Conservation (phyloP, 306 rosid species). For the Vicia villosa region DNA sequence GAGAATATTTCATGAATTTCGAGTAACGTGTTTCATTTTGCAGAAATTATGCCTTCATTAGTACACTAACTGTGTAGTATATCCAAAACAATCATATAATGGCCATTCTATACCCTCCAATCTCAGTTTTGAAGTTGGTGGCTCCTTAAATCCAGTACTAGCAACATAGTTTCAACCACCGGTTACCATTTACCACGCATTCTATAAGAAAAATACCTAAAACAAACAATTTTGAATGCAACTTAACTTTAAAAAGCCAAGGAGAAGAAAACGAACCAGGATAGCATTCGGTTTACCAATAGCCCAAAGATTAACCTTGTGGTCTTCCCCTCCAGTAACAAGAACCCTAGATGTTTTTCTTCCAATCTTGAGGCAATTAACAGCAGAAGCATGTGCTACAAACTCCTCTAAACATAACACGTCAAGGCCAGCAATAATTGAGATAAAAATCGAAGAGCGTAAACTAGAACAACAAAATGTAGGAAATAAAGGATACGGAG, state of each 20-base stretch:
- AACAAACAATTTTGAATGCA: background rate
- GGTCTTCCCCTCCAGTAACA: slow-evolving; percentile 99
- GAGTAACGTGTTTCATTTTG: background rate
- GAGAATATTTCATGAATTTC: background rate
- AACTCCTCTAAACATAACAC: slow-evolving; percentile 75
- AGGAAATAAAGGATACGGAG: slow-evolving; percentile 80
- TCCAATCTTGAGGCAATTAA: slow-evolving; percentile 98
- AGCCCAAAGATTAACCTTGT: slow-evolving; percentile 99
- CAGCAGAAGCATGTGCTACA: slow-evolving; percentile 94
- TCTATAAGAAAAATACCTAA: no score
- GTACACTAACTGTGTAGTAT: background rate
- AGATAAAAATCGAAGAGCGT: background rate
- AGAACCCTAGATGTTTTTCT: slow-evolving; percentile 91
- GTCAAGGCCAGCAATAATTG: slow-evolving; percentile 61
- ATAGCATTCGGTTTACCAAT: slow-evolving; percentile 98
- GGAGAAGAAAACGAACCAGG: slow-evolving; percentile 60
- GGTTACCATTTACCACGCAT: background rate
- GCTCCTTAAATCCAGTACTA: background rate
- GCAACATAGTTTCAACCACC: background rate
- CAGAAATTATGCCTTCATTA: background rate
- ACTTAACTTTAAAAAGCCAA: background rate
- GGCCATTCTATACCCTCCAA: background rate
- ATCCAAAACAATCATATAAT: background rate
- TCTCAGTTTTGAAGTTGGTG: background rate
- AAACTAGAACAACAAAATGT: slow-evolving; percentile 1